A percentile compares a stretch with the other conserved stretches of the same genome.
Evolutionary conservation across 305 asterid species (phyloP).

Genomic region (Solanum hybrid): DNA sequence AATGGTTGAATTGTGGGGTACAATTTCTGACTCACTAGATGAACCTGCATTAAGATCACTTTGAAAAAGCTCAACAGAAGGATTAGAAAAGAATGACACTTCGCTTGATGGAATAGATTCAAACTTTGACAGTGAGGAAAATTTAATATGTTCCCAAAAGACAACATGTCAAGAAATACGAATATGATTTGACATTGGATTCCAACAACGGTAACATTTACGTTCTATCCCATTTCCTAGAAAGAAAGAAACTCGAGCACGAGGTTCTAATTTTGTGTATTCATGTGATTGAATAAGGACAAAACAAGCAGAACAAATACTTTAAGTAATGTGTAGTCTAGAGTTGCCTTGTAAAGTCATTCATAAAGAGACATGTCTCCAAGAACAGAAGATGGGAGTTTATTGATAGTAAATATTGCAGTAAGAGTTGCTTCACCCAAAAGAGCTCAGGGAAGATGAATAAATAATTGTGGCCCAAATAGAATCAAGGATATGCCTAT

Average conservation of each 20-base stretch:
- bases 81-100: no score
- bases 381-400: neutral
- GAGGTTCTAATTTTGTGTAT: neutral
- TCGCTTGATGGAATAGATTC: no score
- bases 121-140: no score
- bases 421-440: neutral
- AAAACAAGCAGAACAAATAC: neutral
- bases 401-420: neutral
- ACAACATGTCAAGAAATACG: no score
- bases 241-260: neutral
- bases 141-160: no score
- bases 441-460: neutral
- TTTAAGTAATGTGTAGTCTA: neutral
- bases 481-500: neutral
- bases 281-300: neutral
- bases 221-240: neutral
- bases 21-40: no score
- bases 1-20: no score
- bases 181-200: neutral
- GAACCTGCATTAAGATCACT: no score
- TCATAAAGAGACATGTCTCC: neutral
- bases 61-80: no score
- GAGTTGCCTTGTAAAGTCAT: neutral
- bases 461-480: neutral
- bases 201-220: neutral